Evolutionary conservation across 2,329 filamentous ascomycete genomes (phyloP).

Genomic region (Cordyceps fumosorosea): DNA sequence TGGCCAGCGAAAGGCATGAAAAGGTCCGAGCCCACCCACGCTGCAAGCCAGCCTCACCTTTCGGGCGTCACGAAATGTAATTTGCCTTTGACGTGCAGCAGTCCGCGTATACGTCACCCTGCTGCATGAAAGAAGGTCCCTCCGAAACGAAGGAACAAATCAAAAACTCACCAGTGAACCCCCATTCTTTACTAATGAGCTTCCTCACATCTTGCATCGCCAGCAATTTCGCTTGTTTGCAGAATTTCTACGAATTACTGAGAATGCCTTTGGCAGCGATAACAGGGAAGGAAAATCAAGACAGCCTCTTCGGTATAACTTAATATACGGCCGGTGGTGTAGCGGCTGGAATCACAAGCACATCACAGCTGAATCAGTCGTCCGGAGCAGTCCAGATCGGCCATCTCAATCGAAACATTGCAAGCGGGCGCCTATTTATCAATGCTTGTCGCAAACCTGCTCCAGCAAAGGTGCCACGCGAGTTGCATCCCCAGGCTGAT

Average conservation of each 20-base stretch:
- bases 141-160: background rate
- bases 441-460: background rate
- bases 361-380: background rate
- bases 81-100: slow-evolving; percentile 10
- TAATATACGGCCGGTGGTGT: background rate
- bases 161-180: background rate
- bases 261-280: background rate
- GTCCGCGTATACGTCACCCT: background rate
- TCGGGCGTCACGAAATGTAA: background rate
- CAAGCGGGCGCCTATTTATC: background rate
- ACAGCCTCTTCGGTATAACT: background rate
- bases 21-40: background rate
- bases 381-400: background rate
- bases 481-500: background rate
- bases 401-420: background rate
- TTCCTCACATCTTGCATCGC: background rate
- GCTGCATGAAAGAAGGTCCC: background rate
- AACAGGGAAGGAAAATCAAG: no score
- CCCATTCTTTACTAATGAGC: background rate
- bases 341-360: background rate
- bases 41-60: slow-evolving; percentile 9
- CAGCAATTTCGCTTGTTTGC: background rate
- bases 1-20: background rate
- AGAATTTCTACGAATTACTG: background rate
- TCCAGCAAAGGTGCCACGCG: background rate